Evolutionary conservation across 2,329 filamentous ascomycete genomes (phyloP).

Genomic region (Blastomyces gilchristii): DNA sequence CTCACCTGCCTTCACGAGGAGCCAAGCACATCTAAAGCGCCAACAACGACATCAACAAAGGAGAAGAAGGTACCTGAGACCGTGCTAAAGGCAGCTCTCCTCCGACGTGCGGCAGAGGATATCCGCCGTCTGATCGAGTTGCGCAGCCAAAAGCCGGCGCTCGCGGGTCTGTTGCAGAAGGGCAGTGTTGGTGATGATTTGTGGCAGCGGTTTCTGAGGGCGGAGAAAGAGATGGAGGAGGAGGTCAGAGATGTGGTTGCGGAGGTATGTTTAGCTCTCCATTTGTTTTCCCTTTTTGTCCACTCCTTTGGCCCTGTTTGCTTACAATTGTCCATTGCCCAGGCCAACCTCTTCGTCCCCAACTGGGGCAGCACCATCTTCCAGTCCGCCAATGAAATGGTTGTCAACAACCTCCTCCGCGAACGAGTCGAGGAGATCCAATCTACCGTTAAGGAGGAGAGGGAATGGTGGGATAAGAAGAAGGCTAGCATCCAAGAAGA

Average conservation of each 20-base stretch:
- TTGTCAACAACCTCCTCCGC: slow-evolving; percentile 69
- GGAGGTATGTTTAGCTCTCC: slow-evolving; percentile 51
- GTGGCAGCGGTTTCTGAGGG: slow-evolving; percentile 82
- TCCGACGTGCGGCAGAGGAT: slow-evolving; percentile 84
- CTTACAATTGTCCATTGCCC: slow-evolving; percentile 5
- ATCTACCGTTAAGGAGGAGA: slow-evolving; percentile 59
- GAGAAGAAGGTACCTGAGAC: slow-evolving; percentile 66
- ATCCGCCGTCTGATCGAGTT: slow-evolving; percentile 86
- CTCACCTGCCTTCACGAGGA: slow-evolving; percentile 62
- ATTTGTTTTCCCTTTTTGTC: not conserved
- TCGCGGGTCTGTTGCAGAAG: slow-evolving; percentile 70
- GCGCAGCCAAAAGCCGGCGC: slow-evolving; percentile 76
- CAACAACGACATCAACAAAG: slow-evolving; percentile 32
- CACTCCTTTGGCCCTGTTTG: not conserved
- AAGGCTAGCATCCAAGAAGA: slow-evolving; percentile 60
- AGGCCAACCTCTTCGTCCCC: slow-evolving; percentile 84
- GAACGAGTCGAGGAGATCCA: slow-evolving; percentile 66
- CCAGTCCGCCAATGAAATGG: slow-evolving; percentile 94
- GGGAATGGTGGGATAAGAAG: slow-evolving; percentile 87
- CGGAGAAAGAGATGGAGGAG: slow-evolving; percentile 95
- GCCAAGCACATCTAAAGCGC: slow-evolving; percentile 26
- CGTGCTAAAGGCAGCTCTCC: slow-evolving; percentile 74
- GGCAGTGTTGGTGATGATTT: slow-evolving; percentile 93
- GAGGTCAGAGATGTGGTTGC: slow-evolving; percentile 88
- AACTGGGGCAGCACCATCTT: slow-evolving; percentile 94